Base-by-base conservation (phyloP, 192 early-diverging fungal species). In the Polychytrium aggregatum region DNA sequence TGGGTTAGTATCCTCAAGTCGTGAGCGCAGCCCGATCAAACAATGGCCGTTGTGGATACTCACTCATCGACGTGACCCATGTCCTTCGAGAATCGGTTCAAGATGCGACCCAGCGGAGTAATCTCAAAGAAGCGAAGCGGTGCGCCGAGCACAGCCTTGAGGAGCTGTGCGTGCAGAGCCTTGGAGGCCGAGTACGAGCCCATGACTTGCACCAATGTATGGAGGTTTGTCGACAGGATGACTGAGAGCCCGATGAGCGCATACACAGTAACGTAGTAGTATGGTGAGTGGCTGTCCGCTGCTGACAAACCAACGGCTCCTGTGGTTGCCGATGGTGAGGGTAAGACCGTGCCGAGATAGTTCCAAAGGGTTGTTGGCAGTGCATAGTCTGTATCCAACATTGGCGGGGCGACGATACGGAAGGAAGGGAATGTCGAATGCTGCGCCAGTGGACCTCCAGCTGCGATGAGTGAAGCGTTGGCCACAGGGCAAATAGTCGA, bases 61-160 rank as follows among this genome's bases (percentile, higher is more conserved):
- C 43, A 13, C 22, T 44, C 36, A 13, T 53, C 46, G n/a, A 64
- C 36, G 21, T 61, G 35, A 50, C 84, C 82, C 40, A 94, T 77
- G 62, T 97, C 89, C 16, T 84, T 82, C 21, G 84, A 86, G 55
- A 95, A 95, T 35, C 90, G 67, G 64, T 90, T 94, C 59, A 82
- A 30, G 33, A 85, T 78, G 18, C 78, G 61, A 17, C 84, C 83
- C 8, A 82, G 28, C 16, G 84, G 84, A 0, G 81, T 84, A 2
- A 63, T 79, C 18, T 72, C 75, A 59, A 84, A 86, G 62, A 90
- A 71, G 1, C 56, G 56, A 42, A 68, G 43, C 0, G 69, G 69
- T 8, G 64, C 44, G 6, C 59, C 33, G 10, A 72, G 13, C 2
- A 72, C 48, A 11, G 26, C 16, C 13, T 48, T 34, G 14, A 67